Conservation (phyloP, 371 early-diverging fungal genomes). For the Amoeboaphelidium occidentale region DNA sequence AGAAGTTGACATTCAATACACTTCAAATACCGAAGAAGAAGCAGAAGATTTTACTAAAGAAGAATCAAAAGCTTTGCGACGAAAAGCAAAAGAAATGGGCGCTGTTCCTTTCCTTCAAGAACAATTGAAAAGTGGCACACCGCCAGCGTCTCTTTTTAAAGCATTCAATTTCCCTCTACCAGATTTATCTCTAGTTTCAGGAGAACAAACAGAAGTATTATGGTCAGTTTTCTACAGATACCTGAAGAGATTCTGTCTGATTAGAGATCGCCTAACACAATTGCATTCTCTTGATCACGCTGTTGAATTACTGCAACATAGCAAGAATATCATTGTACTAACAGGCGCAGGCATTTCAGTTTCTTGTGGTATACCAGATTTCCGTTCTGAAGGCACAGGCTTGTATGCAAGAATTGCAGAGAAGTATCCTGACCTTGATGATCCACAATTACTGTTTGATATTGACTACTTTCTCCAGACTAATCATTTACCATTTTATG, state of each 20-base stretch:
- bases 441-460: constrained; percentile 13
- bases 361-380: constrained; percentile 94
- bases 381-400: constrained; percentile 86
- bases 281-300: constrained; percentile 23
- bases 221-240: background rate
- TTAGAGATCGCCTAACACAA: too few species aligned
- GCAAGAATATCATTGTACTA: constrained; percentile 59
- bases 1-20: background rate
- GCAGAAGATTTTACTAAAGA: background rate
- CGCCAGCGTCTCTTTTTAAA: background rate
- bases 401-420: constrained; percentile 44
- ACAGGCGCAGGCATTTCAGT: constrained; percentile 84
- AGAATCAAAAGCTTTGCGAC: background rate
- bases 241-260: background rate
- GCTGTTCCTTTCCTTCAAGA: background rate
- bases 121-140: background rate
- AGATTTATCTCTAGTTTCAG: background rate
- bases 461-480: constrained; percentile 34
- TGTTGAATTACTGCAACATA: constrained; percentile 27
- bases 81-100: background rate
- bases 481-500: constrained; percentile 24
- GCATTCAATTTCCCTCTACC: background rate
- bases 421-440: constrained; percentile 17
- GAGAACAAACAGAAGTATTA: background rate
- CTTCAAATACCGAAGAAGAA: background rate